Evolutionary conservation across 2,329 filamentous ascomycete genomes (phyloP), one percentile per base, ranked within the genome.

Genomic region (Exophiala oligosperma): DNA sequence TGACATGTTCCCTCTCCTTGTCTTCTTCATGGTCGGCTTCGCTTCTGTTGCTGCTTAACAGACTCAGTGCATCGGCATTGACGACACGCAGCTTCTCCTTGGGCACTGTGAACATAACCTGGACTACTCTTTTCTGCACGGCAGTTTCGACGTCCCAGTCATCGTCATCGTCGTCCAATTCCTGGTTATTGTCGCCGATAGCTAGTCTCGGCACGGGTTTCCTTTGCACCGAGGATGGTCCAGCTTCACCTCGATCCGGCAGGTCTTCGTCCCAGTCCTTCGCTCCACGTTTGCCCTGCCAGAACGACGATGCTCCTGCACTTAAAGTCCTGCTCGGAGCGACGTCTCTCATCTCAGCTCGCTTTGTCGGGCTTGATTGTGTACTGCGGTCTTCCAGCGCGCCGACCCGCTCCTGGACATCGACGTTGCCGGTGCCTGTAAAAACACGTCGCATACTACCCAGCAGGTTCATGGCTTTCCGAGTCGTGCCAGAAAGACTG

Each of bases 41-140:
- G 64, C 61, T 68, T 44, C 64, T 48, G 43, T 62, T 67, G 41
- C 63, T 66, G 48, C 64, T 66, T 41, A 68, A 43, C 26, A 68
- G 52, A 57, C 69, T 69, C 49, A 67, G 48, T 9, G 79, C 74
- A 68, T 88, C 88, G 51, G 84, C 87, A 71, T 97, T 97, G 21
- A 97, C 93, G n/a, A 97, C 92, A 26, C 93, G 79, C 62, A 97
- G 75, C 66, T 86, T 85, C 73, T 93, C 89, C 72, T 88, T 91
- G 2, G 94, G 93, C 60, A 97, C 91, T 0, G 93, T 97, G 73
- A 96, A 97, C 84, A 96, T 94, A 69, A 91, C 84, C 72, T 92
- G 89, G 60, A 92, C 89, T 7, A 90, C 78, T 23, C 88, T 76
- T 58, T 83, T 83, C 74, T 91, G 86, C 1, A 88, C 83, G 2